phyloP scores from a whole-genome alignment of 306 rosid species.

The Prunus kanzakura region DNA sequence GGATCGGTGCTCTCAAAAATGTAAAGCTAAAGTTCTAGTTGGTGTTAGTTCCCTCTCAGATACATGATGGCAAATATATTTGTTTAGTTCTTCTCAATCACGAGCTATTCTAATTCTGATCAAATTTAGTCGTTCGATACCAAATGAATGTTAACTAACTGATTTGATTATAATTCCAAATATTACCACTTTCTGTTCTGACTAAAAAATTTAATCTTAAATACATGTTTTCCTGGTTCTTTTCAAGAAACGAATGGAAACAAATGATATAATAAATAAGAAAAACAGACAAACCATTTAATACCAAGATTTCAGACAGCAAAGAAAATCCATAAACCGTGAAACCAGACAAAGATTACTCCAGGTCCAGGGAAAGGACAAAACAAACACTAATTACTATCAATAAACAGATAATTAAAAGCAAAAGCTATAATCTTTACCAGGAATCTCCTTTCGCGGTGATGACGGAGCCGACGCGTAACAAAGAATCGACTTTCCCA shows the following conservation, averaged over 20 bases:
- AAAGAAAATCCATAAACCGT: neutral
- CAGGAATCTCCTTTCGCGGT: constrained; percentile 64
- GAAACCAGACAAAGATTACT: neutral
- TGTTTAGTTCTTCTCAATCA: neutral
- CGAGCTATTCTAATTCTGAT: neutral
- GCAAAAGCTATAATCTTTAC: constrained; percentile 24
- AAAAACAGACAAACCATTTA: neutral
- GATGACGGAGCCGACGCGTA: constrained; percentile 40
- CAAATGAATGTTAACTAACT: neutral
- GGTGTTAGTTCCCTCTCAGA: neutral
- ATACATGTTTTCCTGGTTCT: neutral
- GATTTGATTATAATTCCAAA: neutral
- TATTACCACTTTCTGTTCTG: neutral
- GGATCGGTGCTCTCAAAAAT: neutral
- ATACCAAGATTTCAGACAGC: neutral
- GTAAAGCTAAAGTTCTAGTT: neutral
- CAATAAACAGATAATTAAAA: too few relatives aligned
- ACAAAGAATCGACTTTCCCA: constrained; percentile 69
- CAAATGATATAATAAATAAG: neutral
- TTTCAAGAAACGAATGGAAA: neutral
- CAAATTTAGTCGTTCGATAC: neutral
- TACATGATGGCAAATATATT: neutral
- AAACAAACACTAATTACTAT: neutral
- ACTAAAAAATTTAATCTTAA: neutral
- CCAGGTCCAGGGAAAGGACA: neutral